Base-by-base conservation (phyloP, 805 yeast species). In the Metschnikowia gelsemii region DNA sequence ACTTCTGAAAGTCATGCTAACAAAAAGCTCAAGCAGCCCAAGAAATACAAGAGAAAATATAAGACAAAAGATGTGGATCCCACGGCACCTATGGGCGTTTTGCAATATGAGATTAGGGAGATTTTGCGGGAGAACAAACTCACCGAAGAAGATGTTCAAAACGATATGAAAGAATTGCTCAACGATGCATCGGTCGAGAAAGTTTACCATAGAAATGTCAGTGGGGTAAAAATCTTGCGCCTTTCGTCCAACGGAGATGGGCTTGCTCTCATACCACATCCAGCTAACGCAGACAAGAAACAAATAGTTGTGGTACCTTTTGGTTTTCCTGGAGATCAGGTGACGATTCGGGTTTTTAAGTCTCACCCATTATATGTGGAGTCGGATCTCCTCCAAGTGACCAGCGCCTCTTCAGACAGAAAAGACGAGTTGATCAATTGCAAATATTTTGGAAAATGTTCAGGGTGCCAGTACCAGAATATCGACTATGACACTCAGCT, bases 391-490 rank as follows among this genome's bases (percentile, higher is more conserved):
- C 57, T 87, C 16, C 62, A 71, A 27, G 75, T 87, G 4, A 53
- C 66, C 2, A 46, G 48, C 8, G 37, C 40, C 41, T 64, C 46
- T 54, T 68, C 48, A 3, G 58, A 51, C 33, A 65, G 78, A 56
- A 72, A 87, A 46, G 82, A 85, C 52, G 58, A 68, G 5, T 71
- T 85, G 38, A 79, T 84, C 42, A 75, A 75, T 50, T 88, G 96
- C 66, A 73, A 78, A 49, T 93, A 93, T 66, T 93, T 91, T 66
- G 96, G 96, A 11, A 79, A 79, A 49, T 90, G 97, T 61, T 87
- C 96, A 1, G 98, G 98, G 3, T 90, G 98, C 62, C 98, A 93
- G 65, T 88, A 81, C 59, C 98, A 93, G 60, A 80, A 80, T 61
- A 66, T 89, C 24, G 71, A 76, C 2, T 93, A 93, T 59, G 73